Conservation (phyloP, 2,329 filamentous ascomycete genomes). For the Beauveria brongniartii region DNA sequence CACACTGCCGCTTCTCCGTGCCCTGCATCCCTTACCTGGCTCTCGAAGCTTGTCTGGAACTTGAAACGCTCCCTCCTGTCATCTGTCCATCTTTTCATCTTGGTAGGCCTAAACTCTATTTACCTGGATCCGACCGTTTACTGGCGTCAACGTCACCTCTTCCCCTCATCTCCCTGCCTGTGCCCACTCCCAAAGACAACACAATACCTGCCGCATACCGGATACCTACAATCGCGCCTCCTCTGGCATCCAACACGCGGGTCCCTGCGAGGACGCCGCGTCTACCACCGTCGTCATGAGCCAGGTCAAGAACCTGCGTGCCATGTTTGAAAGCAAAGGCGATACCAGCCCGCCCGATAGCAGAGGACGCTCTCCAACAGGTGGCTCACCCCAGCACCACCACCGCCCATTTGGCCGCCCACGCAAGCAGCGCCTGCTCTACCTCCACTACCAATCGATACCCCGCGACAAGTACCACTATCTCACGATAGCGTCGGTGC, state of each 20-base stretch:
- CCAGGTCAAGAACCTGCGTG: constrained; percentile 65
- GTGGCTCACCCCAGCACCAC: constrained; percentile 29
- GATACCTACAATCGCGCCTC: neutral
- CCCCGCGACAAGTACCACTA: neutral
- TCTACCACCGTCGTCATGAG: constrained; percentile 43
- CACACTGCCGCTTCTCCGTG: neutral
- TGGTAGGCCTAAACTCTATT: constrained; percentile 10
- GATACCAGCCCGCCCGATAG: constrained; percentile 54
- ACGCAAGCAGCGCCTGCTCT: neutral
- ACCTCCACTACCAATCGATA: neutral
- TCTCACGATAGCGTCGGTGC: neutral
- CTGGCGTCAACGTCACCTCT: constrained; percentile 4
- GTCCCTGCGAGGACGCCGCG: constrained; percentile 7
- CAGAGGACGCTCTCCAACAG: constrained; percentile 58
- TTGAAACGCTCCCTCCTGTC: constrained; percentile 2
- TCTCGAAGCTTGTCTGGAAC: constrained; percentile 6
- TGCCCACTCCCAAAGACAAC: constrained; percentile 3
- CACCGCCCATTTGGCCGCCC: constrained; percentile 5
- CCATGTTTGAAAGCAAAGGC: constrained; percentile 71
- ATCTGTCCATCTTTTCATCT: constrained; percentile 7
- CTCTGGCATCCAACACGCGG: constrained; percentile 5
- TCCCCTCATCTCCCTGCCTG: constrained; percentile 1
- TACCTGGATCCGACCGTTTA: constrained; percentile 2
- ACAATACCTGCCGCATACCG: constrained; percentile 6
- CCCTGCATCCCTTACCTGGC: constrained; percentile 2